Percentiles rank a stretch among this genome's conserved stretches.
phyloP scores from a whole-genome alignment of 2,329 filamentous ascomycete species.

The Aspergillus tanneri region DNA sequence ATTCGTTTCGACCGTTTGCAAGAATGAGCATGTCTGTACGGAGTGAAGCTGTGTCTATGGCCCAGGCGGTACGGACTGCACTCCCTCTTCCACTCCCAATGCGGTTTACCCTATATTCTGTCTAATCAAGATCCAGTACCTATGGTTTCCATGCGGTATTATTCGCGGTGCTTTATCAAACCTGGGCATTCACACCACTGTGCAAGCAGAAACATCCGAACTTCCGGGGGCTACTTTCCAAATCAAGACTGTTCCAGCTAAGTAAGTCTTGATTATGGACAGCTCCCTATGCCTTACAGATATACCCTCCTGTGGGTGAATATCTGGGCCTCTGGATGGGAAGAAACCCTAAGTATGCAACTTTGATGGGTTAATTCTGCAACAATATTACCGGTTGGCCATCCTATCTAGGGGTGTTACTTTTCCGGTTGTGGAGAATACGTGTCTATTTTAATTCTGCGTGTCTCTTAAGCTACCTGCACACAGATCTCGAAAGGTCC shows the following conservation, averaged over 20 bases:
- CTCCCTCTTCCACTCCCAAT: neutral
- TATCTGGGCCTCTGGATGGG: too few species aligned
- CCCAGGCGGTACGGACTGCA: constrained; percentile 67
- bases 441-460: constrained; percentile 16
- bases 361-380: too few species aligned
- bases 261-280: constrained; percentile 59
- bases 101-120: neutral
- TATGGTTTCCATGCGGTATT: constrained; percentile 93
- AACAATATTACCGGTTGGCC: too few species aligned
- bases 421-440: constrained; percentile 6
- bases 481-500: constrained; percentile 1
- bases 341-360: too few species aligned
- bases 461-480: constrained; percentile 17
- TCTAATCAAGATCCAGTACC: constrained; percentile 58
- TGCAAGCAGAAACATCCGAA: constrained; percentile 85
- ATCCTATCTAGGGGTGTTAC: neutral
- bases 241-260: constrained; percentile 77
- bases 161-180: constrained; percentile 90
- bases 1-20: constrained; percentile 80
- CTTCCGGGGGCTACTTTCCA: constrained; percentile 90
- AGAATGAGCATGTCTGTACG: constrained; percentile 83
- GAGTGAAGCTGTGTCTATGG: constrained; percentile 69
- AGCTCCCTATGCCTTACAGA: neutral
- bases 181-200: constrained; percentile 84
- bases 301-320: neutral